These are phyloP conservation scores for Coniophora puteana DNA, from an alignment of 1,284 basidiomycete species.

Conservation along the genomic window DNA sequence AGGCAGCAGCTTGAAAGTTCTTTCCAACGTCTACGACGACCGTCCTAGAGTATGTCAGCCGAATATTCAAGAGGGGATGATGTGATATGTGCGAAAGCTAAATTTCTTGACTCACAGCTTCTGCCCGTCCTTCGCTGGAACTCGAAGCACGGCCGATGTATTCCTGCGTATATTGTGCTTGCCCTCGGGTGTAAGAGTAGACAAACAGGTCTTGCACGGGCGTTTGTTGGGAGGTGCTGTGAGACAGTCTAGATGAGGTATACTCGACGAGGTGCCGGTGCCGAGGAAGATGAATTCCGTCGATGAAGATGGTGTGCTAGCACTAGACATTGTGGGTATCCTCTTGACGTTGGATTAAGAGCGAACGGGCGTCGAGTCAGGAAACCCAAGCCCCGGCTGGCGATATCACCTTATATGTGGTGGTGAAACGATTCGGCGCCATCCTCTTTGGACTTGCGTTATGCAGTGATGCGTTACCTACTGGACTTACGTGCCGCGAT, in stretches of 20 bases:
- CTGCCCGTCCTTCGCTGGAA: slow-evolving; percentile 46
- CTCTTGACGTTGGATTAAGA: too few relatives aligned
- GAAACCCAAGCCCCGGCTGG: too few relatives aligned
- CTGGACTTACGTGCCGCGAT: too few relatives aligned
- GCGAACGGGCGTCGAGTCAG: too few relatives aligned
- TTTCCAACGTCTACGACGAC: slow-evolving; percentile 81
- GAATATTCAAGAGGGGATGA: too few relatives aligned
- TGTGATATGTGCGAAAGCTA: slow-evolving; percentile 1
- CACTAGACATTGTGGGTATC: background rate
- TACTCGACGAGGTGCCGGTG: slow-evolving; percentile 69
- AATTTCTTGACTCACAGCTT: slow-evolving; percentile 42
- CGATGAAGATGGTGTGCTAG: slow-evolving; percentile 1
- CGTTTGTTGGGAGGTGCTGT: slow-evolving; percentile 47
- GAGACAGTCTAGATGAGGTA: slow-evolving; percentile 64
- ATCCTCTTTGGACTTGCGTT: too few relatives aligned
- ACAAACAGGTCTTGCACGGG: slow-evolving; percentile 64
- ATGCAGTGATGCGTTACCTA: too few relatives aligned
- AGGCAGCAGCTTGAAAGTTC: slow-evolving; percentile 70
- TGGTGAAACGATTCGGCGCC: too few relatives aligned
- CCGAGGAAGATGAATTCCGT: slow-evolving; percentile 71
- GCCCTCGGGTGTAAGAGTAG: slow-evolving; percentile 59
- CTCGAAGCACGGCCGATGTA: slow-evolving; percentile 62
- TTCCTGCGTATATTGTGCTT: slow-evolving; percentile 76
- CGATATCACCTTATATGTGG: too few relatives aligned
- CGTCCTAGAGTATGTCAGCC: slow-evolving; percentile 40